Conservation (phyloP, 176 grass and related monocot genomes). For the Tillandsia leiboldiana region DNA sequence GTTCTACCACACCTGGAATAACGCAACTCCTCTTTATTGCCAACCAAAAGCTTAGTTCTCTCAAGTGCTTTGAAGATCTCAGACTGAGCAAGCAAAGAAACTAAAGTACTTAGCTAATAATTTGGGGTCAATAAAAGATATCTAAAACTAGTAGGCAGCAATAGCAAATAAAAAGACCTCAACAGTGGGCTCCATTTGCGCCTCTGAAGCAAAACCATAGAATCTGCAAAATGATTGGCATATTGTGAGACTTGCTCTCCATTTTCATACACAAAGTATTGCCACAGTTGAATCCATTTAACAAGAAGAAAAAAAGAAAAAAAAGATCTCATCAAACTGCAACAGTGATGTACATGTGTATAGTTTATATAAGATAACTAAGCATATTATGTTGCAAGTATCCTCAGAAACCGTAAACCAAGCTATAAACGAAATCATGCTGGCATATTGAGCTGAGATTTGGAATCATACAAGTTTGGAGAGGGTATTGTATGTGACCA, state of each 20-base stretch:
- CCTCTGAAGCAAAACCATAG: constrained; percentile 94
- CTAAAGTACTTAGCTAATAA: constrained; percentile 13
- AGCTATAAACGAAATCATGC: too few species aligned
- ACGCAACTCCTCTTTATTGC: constrained; percentile 43
- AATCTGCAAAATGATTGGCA: constrained; percentile 45
- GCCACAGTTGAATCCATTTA: constrained; percentile 9
- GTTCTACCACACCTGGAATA: constrained; percentile 98
- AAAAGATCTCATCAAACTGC: too few species aligned
- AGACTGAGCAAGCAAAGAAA: constrained; percentile 44
- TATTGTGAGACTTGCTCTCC: neutral
- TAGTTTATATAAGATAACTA: too few species aligned
- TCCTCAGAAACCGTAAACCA: too few species aligned
- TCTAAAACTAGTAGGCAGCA: neutral
- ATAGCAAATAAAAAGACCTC: constrained; percentile 19
- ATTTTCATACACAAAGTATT: neutral
- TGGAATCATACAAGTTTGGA: too few species aligned
- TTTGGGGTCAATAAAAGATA: neutral
- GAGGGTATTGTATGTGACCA: too few species aligned
- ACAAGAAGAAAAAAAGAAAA: neutral
- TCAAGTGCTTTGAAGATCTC: constrained; percentile 92
- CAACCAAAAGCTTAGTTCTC: constrained; percentile 74
- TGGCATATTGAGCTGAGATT: too few species aligned
- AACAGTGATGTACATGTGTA: too few species aligned
- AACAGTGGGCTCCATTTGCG: constrained; percentile 56
- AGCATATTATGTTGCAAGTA: too few species aligned